Evolutionary conservation across 352 stramenopile genomes (phyloP).

Genomic region (Globisporangium megalacanthum): DNA sequence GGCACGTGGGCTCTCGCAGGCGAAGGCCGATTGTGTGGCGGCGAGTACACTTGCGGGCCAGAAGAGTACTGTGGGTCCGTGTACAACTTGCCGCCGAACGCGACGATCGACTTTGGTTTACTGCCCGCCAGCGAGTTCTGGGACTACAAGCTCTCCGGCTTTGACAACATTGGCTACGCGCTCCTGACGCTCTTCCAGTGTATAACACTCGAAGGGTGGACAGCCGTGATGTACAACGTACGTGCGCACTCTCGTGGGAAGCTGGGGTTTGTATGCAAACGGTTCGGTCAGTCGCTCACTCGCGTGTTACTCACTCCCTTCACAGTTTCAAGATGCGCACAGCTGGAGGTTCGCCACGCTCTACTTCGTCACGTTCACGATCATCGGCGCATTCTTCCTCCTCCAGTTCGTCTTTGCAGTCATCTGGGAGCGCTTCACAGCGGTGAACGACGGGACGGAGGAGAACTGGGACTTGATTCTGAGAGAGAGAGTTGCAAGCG

Average conservation of each 20-base stretch:
- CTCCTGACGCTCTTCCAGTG: slow-evolving; percentile 86
- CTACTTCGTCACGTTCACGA: slow-evolving; percentile 78
- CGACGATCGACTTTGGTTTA: slow-evolving; percentile 23
- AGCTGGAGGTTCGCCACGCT: slow-evolving; percentile 33
- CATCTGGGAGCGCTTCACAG: slow-evolving; percentile 57
- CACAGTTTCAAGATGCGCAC: slow-evolving; percentile 27
- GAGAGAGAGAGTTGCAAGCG: slow-evolving; percentile 18
- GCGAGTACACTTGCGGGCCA: slow-evolving; percentile 23
- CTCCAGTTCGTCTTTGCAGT: slow-evolving; percentile 83
- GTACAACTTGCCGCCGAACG: slow-evolving; percentile 22
- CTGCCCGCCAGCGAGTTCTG: slow-evolving; percentile 40
- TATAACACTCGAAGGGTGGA: slow-evolving; percentile 89
- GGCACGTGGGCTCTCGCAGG: slow-evolving; percentile 26
- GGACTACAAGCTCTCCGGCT: slow-evolving; percentile 75
- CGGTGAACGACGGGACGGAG: slow-evolving; percentile 31
- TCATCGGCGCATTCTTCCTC: slow-evolving; percentile 79
- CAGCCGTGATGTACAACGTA: slow-evolving; percentile 78
- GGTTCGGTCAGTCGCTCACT: slow-evolving; percentile 3
- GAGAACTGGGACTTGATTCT: slow-evolving; percentile 36
- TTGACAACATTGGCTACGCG: slow-evolving; percentile 77
- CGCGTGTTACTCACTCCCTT: not conserved
- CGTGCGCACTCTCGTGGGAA: slow-evolving; percentile 16
- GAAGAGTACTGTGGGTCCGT: slow-evolving; percentile 39
- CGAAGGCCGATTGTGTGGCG: slow-evolving; percentile 25
- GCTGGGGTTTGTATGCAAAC: not conserved